Evolutionary conservation across 108 stramenopile genomes (phyloP).

Genomic region (Schizochytrium sp.): DNA sequence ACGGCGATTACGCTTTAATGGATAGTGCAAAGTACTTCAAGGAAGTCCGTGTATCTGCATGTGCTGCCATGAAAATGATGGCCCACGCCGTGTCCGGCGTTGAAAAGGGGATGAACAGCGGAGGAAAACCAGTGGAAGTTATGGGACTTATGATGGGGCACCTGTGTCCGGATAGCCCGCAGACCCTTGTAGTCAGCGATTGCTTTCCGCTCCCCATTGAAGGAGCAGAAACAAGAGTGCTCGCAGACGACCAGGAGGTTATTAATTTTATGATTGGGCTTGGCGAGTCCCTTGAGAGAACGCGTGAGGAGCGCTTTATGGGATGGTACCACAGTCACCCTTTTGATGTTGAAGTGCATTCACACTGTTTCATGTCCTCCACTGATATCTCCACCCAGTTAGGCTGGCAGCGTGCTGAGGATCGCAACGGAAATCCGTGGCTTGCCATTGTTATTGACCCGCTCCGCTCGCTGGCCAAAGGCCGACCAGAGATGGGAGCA

Average conservation of each 20-base stretch:
- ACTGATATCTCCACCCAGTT: constrained; percentile 94
- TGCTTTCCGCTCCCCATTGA: constrained; percentile 96
- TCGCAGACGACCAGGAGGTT: constrained; percentile 93
- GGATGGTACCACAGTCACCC: constrained; percentile 98
- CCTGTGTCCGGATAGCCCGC: constrained; percentile 80
- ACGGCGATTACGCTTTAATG: background rate
- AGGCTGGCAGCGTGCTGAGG: constrained; percentile 84
- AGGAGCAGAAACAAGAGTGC: constrained; percentile 92
- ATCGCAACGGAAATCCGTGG: constrained; percentile 90
- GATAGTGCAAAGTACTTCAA: constrained; percentile 76
- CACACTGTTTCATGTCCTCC: constrained; percentile 92
- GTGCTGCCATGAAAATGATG: constrained; percentile 76
- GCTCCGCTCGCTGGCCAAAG: constrained; percentile 78
- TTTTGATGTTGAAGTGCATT: constrained; percentile 89
- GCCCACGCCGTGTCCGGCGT: constrained; percentile 96
- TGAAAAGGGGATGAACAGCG: constrained; percentile 88
- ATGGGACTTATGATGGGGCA: constrained; percentile 92
- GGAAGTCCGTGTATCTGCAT: constrained; percentile 73
- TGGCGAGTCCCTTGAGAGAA: constrained; percentile 89
- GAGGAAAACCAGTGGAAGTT: constrained; percentile 94
- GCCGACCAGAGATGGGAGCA: constrained; percentile 89
- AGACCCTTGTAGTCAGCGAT: constrained; percentile 88
- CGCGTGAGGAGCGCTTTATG: constrained; percentile 75
- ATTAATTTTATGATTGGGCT: constrained; percentile 97
- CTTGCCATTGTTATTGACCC: constrained; percentile 96